phyloP scores from a whole-genome alignment of 2,329 filamentous ascomycete species.

The Aspergillus sp. region DNA sequence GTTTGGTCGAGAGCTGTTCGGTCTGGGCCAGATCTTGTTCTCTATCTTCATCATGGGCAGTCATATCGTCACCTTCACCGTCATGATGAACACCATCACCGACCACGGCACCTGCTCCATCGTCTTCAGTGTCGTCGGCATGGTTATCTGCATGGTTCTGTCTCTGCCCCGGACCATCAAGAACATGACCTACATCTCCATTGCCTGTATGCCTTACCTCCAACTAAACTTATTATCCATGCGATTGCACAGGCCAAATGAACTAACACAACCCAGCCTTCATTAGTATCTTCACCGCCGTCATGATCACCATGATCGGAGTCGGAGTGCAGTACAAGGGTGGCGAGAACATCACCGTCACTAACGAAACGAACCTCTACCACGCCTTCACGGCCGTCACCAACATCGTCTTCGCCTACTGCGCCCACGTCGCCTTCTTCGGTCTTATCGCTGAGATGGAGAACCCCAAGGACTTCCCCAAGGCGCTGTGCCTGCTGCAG shows the following conservation, averaged over 20 bases:
- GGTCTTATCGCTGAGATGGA: slow-evolving; percentile 64
- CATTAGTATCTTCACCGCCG: slow-evolving; percentile 63
- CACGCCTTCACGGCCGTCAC: slow-evolving; percentile 61
- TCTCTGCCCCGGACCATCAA: slow-evolving; percentile 63
- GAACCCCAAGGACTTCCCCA: slow-evolving; percentile 59
- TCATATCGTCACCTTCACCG: slow-evolving; percentile 68
- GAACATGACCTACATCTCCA: slow-evolving; percentile 61
- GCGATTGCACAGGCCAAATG: no score
- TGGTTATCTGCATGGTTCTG: slow-evolving; percentile 58
- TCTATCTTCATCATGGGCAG: slow-evolving; percentile 68
- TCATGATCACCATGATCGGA: slow-evolving; percentile 66
- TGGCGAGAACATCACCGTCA: slow-evolving; percentile 34
- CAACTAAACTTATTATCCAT: no score
- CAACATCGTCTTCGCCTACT: slow-evolving; percentile 71
- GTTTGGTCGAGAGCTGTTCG: slow-evolving; percentile 62
- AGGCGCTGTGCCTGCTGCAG: slow-evolving; percentile 63
- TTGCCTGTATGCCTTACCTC: slow-evolving; percentile 46
- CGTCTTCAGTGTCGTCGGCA: slow-evolving; percentile 59
- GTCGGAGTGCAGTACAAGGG: slow-evolving; percentile 55
- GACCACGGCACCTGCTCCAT: slow-evolving; percentile 63
- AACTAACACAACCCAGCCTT: slow-evolving; percentile 47
- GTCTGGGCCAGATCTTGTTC: slow-evolving; percentile 61
- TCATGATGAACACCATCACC: slow-evolving; percentile 66
- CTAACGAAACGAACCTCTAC: slow-evolving; percentile 47
- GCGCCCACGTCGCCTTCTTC: slow-evolving; percentile 69